Evolutionary conservation across 2,329 filamentous ascomycete genomes (phyloP).

Genomic region (Arthrobotrys entomopaga): DNA sequence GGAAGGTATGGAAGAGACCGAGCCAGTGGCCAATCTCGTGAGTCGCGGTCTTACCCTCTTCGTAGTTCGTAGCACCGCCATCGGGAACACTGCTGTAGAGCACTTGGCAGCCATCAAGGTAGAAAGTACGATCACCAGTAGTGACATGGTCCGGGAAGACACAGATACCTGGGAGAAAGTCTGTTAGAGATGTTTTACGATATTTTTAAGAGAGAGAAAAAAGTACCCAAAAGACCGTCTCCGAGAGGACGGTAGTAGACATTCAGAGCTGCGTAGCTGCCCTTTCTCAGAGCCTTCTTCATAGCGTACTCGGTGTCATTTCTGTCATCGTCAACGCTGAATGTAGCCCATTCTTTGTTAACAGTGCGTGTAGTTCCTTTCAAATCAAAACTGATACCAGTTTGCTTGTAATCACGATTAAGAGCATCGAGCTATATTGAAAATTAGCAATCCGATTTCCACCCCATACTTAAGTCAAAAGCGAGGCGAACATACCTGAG

Average conservation of each 20-base stretch:
- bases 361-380: constrained; percentile 64
- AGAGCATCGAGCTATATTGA: constrained; percentile 64
- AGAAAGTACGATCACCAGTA: constrained; percentile 61
- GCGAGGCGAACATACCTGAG: constrained; percentile 56
- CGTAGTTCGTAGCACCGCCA: constrained; percentile 60
- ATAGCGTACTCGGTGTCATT: constrained; percentile 62
- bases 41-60: constrained; percentile 60
- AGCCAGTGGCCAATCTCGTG: constrained; percentile 66
- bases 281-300: constrained; percentile 65
- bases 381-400: constrained; percentile 65
- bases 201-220: neutral
- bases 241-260: constrained; percentile 60
- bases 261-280: constrained; percentile 63
- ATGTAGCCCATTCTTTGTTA: constrained; percentile 65
- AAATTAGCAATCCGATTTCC: neutral
- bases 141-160: constrained; percentile 56
- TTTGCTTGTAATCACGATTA: constrained; percentile 64
- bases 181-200: neutral
- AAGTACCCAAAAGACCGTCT: constrained; percentile 55
- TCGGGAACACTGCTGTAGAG: constrained; percentile 62
- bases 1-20: constrained; percentile 66
- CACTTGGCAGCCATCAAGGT: constrained; percentile 62
- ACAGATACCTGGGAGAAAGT: constrained; percentile 31
- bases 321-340: constrained; percentile 59
- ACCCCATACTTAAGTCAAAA: too few species aligned